phyloP scores from a whole-genome alignment of 2,329 filamentous ascomycete genomes.

The Alternaria panax region DNA sequence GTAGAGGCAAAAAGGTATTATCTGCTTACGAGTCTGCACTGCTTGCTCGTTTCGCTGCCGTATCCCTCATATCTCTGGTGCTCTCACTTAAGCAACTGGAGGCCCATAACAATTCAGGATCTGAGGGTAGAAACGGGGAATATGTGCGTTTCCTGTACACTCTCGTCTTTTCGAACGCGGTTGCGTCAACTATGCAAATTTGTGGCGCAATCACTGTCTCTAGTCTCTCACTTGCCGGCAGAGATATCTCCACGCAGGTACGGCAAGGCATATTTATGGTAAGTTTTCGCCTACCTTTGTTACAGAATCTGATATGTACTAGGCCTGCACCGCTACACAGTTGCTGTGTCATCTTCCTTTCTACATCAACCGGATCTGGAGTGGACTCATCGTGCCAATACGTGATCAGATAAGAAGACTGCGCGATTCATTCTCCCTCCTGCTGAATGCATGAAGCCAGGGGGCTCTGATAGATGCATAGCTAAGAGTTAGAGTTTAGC shows the following conservation, averaged over 20 bases:
- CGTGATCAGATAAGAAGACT: slow-evolving; percentile 5
- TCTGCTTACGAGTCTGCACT: slow-evolving; percentile 8
- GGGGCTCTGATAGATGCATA: too few relatives aligned
- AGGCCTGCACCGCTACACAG: slow-evolving; percentile 8
- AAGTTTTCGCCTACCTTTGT: background rate
- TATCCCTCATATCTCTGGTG: slow-evolving; percentile 2
- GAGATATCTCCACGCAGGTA: background rate
- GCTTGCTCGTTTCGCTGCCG: slow-evolving; percentile 1
- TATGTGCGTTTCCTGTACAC: slow-evolving; percentile 1
- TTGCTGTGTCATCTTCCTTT: slow-evolving; percentile 3
- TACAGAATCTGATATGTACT: background rate
- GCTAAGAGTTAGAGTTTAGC: too few relatives aligned
- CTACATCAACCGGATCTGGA: slow-evolving; percentile 5
- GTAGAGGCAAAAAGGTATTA: slow-evolving; percentile 1
- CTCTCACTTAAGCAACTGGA: slow-evolving; percentile 7
- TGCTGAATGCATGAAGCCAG: too few relatives aligned
- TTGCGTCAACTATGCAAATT: background rate
- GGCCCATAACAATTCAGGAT: slow-evolving; percentile 5
- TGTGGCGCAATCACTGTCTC: background rate
- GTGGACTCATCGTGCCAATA: slow-evolving; percentile 3
- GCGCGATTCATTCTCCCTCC: background rate
- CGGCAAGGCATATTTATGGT: slow-evolving; percentile 4
- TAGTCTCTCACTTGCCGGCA: background rate
- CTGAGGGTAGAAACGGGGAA: background rate
- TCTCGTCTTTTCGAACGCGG: background rate